A percentile compares a stretch with the other conserved stretches of the same genome.
phyloP scores from a whole-genome alignment of 2,329 filamentous ascomycete genomes.

The Exophiala mesophila region DNA sequence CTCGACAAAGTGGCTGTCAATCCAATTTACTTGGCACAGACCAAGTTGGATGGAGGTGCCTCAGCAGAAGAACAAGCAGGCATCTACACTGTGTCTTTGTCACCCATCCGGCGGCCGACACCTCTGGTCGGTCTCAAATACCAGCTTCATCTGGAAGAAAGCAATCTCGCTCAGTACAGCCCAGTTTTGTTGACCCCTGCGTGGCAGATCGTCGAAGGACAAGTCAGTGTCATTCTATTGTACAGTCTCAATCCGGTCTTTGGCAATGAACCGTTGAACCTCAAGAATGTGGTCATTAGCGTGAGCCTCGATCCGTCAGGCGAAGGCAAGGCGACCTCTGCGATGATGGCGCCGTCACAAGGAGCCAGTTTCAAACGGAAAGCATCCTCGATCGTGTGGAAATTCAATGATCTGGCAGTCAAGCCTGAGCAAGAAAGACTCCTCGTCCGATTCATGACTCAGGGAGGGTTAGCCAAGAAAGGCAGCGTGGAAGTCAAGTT shows the following conservation, averaged over 20 bases:
- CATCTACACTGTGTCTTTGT: conserved; percentile 71
- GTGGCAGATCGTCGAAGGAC: conserved; percentile 80
- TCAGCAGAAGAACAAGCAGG: conserved; percentile 55
- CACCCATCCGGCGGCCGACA: conserved; percentile 61
- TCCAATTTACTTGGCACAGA: conserved; percentile 70
- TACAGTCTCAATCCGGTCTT: conserved; percentile 78
- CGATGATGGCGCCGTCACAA: conserved; percentile 44
- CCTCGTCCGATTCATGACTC: conserved; percentile 74
- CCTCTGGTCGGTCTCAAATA: conserved; percentile 83
- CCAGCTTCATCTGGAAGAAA: conserved; percentile 68
- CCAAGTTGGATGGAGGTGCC: conserved; percentile 9
- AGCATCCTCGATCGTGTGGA: conserved; percentile 43
- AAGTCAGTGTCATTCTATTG: conserved; percentile 78
- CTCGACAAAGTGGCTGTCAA: conserved; percentile 93
- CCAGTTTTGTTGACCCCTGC: conserved; percentile 68
- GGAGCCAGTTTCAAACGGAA: conserved; percentile 44
- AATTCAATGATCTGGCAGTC: conserved; percentile 46
- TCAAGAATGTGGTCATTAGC: conserved; percentile 75
- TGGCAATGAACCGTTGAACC: conserved; percentile 40
- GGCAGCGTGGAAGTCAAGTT: conserved; percentile 79
- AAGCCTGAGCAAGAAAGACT: conserved; percentile 61
- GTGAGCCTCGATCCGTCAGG: conserved; percentile 40
- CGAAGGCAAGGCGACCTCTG: conserved; percentile 41
- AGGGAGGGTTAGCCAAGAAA: conserved; percentile 61
- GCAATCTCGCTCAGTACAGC: conserved; percentile 54